Evolutionary conservation across 116 monocot genomes (phyloP).

Genomic region (Thalassia testudinum): DNA sequence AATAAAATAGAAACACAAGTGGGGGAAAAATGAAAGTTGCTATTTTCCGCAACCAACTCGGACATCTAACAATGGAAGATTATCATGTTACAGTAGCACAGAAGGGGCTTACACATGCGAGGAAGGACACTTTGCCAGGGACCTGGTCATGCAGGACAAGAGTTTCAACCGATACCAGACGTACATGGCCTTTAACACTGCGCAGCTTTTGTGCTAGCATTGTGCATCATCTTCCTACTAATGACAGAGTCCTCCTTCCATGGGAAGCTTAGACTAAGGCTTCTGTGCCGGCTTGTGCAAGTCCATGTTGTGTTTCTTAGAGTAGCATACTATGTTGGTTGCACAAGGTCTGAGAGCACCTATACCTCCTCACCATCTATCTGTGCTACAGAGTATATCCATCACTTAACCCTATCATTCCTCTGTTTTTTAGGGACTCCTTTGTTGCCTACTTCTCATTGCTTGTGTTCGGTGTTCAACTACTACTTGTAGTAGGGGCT

Average conservation of each 20-base stretch:
- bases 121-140: constrained; percentile 16
- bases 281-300: constrained; percentile 11
- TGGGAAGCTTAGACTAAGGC: constrained; percentile 5
- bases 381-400: no score
- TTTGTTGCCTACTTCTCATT: constrained; percentile 12
- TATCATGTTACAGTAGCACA: no score
- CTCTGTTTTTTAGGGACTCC: background rate
- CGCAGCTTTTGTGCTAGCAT: constrained; percentile 9
- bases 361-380: no score
- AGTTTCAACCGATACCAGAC: constrained; percentile 10
- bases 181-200: constrained; percentile 11
- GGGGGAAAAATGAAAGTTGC: no score
- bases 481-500: background rate
- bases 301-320: constrained; percentile 5
- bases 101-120: constrained; percentile 8
- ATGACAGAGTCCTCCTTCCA: constrained; percentile 16
- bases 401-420: no score
- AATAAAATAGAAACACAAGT: no score
- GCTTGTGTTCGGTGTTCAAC: constrained; percentile 2
- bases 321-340: constrained; percentile 13
- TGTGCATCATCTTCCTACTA: constrained; percentile 15
- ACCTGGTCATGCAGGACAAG: constrained; percentile 13
- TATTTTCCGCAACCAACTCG: no score
- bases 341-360: background rate
- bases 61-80: no score